These are phyloP conservation scores for Somion occarium DNA, from an alignment of 1,284 basidiomycete species.

Conservation along the genomic window DNA sequence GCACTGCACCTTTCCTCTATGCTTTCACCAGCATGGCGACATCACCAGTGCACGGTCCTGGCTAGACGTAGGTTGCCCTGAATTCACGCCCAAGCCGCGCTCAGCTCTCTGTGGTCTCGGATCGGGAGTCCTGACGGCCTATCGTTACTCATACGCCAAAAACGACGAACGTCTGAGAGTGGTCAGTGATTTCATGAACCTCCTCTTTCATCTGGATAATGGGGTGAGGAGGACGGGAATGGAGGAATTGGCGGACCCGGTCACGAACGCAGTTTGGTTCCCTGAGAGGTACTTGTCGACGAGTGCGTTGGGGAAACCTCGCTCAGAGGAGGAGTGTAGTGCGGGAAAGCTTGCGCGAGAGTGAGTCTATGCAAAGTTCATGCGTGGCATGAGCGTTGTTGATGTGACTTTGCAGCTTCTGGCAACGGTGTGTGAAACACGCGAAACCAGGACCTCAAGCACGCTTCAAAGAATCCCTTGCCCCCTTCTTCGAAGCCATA, in stretches of 20 bases:
- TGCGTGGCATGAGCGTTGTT: neutral
- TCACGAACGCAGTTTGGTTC: constrained; percentile 36
- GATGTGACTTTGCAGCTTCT: neutral
- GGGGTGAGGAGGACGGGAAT: constrained; percentile 29
- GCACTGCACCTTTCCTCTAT: constrained; percentile 52
- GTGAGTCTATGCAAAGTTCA: constrained; percentile 30
- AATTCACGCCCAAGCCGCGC: constrained; percentile 45
- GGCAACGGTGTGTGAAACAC: neutral
- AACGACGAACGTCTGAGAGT: constrained; percentile 53
- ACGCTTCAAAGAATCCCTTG: constrained; percentile 33
- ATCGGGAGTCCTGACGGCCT: constrained; percentile 64
- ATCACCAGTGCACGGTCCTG: constrained; percentile 53
- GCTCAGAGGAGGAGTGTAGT: neutral
- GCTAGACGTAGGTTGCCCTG: constrained; percentile 39
- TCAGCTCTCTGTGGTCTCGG: constrained; percentile 52
- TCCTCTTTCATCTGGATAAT: constrained; percentile 35
- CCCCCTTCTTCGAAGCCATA: constrained; percentile 34
- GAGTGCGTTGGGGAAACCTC: neutral
- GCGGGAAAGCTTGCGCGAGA: constrained; percentile 49
- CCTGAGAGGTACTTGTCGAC: constrained; percentile 18
- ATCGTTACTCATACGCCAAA: constrained; percentile 50
- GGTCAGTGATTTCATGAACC: constrained; percentile 39
- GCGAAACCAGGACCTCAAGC: constrained; percentile 20
- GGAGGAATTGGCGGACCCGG: constrained; percentile 26
- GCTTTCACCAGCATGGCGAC: constrained; percentile 50